Base-by-base conservation (phyloP, 176 grass and related monocot species). In the Zoysia japonica region DNA sequence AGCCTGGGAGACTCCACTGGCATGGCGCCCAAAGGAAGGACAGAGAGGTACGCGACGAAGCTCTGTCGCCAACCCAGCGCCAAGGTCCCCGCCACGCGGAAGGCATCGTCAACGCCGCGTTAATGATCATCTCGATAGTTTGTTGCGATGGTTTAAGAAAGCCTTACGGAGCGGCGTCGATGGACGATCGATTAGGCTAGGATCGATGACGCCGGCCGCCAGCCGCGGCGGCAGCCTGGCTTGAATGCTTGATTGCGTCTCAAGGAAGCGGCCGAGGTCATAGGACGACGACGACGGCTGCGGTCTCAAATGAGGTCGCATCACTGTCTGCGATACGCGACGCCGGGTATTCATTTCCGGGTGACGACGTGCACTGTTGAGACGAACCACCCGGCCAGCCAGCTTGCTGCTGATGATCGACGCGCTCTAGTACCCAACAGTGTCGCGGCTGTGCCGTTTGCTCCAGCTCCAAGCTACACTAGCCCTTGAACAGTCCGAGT, bases 41-140 rank as follows among this genome's bases (percentile, higher is more conserved):
- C 28, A 28, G 28, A 28, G 28, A 28, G 28, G 49, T 6, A 64
- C 77, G 50, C 46, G 59, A 75, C 28, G 65, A 47, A 70, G 57
- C 43, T 37, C 68, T 42, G 75, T 20, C 43, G 7, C 5, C 6
- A 28, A 43, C 65, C 47, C 14, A 55, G 35, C 2, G 16, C 45
- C n/a, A 9, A 35, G 41, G 49, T 59, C 80, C 11, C 75, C 14
- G 62, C 70, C 54, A 15, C 5, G 55, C 11, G 35, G 44, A 5
- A 17, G 7, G 37, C 14, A 13, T 83, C 80, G 80, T 88, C 86
- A 74, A 74, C 20, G 74, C 44, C n/a, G 69, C 28, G 61, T 72
- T 75, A 69, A 79, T 74, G 38, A 3, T 41, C 6, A 17, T 56
- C 9, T 47, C 61, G 11, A 67, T 78, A 28, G 39, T 7, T 56